Evolutionary conservation across 805 yeast genomes (phyloP).

Genomic region (Priceomyces fermenticarens): DNA sequence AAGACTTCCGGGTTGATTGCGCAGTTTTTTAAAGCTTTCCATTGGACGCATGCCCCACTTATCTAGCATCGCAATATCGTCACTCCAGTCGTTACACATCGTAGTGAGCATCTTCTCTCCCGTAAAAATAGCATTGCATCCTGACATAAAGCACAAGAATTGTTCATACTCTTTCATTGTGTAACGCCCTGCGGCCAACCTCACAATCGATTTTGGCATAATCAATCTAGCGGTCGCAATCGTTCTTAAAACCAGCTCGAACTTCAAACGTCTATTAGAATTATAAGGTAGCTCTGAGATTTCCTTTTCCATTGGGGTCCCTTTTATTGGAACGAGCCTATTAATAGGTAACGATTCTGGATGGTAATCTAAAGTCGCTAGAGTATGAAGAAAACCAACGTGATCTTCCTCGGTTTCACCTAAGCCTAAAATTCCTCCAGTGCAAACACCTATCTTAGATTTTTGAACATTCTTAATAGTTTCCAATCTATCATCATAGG

Average conservation of each 20-base stretch:
- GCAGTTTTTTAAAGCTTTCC: slow-evolving; percentile 38
- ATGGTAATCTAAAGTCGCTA: slow-evolving; percentile 66
- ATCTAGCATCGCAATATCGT: slow-evolving; percentile 62
- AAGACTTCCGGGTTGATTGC: too few species aligned
- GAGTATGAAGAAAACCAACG: slow-evolving; percentile 61
- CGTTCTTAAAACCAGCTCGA: slow-evolving; percentile 64
- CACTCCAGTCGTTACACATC: slow-evolving; percentile 82
- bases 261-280: slow-evolving; percentile 42
- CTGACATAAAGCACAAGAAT: slow-evolving; percentile 70
- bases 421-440: slow-evolving; percentile 78
- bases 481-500: slow-evolving; percentile 66
- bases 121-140: slow-evolving; percentile 78
- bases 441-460: slow-evolving; percentile 66
- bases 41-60: slow-evolving; percentile 69
- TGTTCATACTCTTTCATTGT: slow-evolving; percentile 79
- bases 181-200: slow-evolving; percentile 79
- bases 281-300: slow-evolving; percentile 32
- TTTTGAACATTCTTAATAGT: slow-evolving; percentile 63
- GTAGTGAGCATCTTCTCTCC: slow-evolving; percentile 82
- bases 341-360: slow-evolving; percentile 84
- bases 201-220: slow-evolving; percentile 69
- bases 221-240: slow-evolving; percentile 72
- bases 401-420: slow-evolving; percentile 76
- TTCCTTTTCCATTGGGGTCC: slow-evolving; percentile 71
- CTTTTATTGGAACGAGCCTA: slow-evolving; percentile 72